Conservation (phyloP, 257 asterid species). For the Euphrasia confusa region DNA sequence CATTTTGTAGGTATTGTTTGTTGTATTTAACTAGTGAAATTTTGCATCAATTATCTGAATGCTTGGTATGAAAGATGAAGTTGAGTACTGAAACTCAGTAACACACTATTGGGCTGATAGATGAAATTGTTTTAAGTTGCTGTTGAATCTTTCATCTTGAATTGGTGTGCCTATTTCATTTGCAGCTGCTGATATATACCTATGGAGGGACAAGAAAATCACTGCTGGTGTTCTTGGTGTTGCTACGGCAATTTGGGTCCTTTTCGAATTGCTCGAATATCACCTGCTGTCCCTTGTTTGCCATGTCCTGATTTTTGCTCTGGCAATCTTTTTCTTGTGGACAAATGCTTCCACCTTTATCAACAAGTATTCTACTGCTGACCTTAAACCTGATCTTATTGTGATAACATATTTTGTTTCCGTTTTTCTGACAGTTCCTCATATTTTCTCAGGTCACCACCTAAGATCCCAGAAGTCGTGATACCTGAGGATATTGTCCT, state of each 20-base stretch:
- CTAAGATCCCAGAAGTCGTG: constrained; percentile 66
- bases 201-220: constrained; percentile 90
- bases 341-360: constrained; percentile 73
- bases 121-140: background rate
- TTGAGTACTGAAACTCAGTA: background rate
- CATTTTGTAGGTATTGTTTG: background rate
- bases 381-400: background rate
- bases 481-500: constrained; percentile 70
- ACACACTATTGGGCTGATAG: background rate
- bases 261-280: constrained; percentile 83
- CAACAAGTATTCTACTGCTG: constrained; percentile 52
- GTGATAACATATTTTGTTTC: background rate
- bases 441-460: constrained; percentile 57
- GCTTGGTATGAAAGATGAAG: background rate
- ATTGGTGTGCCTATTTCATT: constrained; percentile 9
- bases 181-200: constrained; percentile 87
- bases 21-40: background rate
- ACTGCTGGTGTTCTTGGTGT: constrained; percentile 74
- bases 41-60: background rate
- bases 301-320: constrained; percentile 67
- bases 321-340: constrained; percentile 74
- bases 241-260: constrained; percentile 83
- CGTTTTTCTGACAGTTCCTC: constrained; percentile 13
- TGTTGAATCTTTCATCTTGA: background rate
- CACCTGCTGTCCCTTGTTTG: constrained; percentile 81